phyloP scores from a whole-genome alignment of 345 rosid genomes.

The Citropsis articulata region DNA sequence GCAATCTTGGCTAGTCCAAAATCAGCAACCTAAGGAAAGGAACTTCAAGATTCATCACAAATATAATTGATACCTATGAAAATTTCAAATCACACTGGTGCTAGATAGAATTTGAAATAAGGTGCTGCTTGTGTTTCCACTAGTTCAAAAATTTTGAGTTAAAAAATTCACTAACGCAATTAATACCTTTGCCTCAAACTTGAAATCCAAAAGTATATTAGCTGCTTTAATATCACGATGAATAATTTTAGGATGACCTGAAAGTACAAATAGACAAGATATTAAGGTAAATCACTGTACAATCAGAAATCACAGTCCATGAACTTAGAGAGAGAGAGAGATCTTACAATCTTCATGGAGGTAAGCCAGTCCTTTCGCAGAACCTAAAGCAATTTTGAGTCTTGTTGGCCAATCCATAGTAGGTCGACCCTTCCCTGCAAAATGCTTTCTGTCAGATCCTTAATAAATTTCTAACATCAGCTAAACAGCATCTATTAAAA shows the following conservation, averaged over 20 bases:
- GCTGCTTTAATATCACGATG: constrained; percentile 93
- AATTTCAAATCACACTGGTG: not conserved
- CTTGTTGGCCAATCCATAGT: constrained; percentile 76
- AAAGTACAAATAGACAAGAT: not conserved
- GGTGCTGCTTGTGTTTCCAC: not conserved
- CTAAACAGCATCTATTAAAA: not conserved
- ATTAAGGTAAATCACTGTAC: not conserved
- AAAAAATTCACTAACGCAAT: not conserved
- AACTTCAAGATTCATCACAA: constrained; percentile 5
- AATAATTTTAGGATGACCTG: constrained; percentile 92
- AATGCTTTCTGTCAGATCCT: constrained; percentile 10
- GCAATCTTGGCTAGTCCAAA: constrained; percentile 87
- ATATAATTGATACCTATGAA: not conserved
- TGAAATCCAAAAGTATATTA: constrained; percentile 78
- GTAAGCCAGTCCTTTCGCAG: constrained; percentile 94
- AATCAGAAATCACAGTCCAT: not conserved
- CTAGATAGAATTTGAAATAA: not conserved
- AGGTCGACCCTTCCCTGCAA: constrained; percentile 69
- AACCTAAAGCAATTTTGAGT: constrained; percentile 75
- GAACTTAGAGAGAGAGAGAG: not conserved
- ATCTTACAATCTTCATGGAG: constrained; percentile 94
- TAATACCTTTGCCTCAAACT: constrained; percentile 83
- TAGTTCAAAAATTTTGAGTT: not conserved
- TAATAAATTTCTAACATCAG: not conserved
- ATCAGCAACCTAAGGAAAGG: constrained; percentile 70